Conservation (phyloP, 2,329 filamentous ascomycete genomes). For the Arthrobotrys pseudoclavata region DNA sequence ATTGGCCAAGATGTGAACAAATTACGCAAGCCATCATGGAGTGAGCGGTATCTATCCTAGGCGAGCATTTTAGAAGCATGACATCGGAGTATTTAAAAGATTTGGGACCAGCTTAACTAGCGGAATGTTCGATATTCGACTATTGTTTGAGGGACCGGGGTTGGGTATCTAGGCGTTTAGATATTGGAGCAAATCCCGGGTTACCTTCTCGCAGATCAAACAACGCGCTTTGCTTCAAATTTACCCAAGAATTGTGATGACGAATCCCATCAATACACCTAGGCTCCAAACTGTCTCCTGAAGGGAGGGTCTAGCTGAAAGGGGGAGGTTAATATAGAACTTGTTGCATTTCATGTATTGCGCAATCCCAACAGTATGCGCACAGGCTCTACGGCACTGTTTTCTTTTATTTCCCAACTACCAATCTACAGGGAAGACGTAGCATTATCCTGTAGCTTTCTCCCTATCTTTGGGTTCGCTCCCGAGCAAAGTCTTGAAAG, state of each 20-base stretch:
- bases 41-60: too few species aligned
- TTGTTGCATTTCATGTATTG: conserved; percentile 14
- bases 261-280: not conserved
- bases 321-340: not conserved
- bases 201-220: not conserved
- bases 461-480: conserved; percentile 27
- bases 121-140: too few species aligned
- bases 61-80: too few species aligned
- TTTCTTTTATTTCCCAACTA: conserved; percentile 1
- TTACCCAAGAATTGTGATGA: too few species aligned
- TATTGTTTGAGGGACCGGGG: too few species aligned
- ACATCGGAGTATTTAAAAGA: too few species aligned
- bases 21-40: too few species aligned
- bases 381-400: too few species aligned
- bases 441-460: conserved; percentile 29
- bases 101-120: too few species aligned
- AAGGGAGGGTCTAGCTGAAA: not conserved
- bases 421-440: conserved; percentile 26
- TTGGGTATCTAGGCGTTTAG: not conserved
- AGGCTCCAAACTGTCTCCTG: not conserved
- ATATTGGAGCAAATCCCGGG: not conserved
- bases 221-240: not conserved
- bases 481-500: conserved; percentile 15
- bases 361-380: not conserved
- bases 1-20: too few species aligned